Evolutionary conservation across 2,329 filamentous ascomycete genomes (phyloP).

Genomic region (Cryphonectria japonica): DNA sequence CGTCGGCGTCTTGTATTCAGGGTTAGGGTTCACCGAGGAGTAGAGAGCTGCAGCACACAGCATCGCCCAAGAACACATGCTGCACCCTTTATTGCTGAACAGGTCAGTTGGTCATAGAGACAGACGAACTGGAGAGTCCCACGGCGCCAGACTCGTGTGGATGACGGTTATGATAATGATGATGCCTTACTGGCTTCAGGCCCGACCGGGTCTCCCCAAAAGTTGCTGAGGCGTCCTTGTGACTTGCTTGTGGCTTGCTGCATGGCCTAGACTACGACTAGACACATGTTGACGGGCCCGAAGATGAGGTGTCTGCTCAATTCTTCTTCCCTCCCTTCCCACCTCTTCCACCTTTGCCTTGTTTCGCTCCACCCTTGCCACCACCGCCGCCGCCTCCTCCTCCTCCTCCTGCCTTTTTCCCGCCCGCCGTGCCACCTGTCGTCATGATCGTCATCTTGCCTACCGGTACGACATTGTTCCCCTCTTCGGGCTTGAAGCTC

Average conservation of each 20-base stretch:
- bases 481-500: slow-evolving; percentile 78
- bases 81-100: too few relatives aligned
- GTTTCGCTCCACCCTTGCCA: slow-evolving; percentile 41
- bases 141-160: too few relatives aligned
- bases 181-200: not conserved
- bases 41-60: too few relatives aligned
- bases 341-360: slow-evolving; percentile 3
- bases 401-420: slow-evolving; percentile 47
- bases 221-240: not conserved
- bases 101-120: too few relatives aligned
- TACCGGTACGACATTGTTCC: slow-evolving; percentile 79
- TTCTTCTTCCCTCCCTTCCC: slow-evolving; percentile 44
- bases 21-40: too few relatives aligned
- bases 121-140: too few relatives aligned
- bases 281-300: not conserved
- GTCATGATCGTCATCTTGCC: slow-evolving; percentile 81
- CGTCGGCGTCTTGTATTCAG: too few relatives aligned
- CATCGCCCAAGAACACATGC: too few relatives aligned
- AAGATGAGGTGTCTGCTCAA: slow-evolving; percentile 14
- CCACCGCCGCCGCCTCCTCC: slow-evolving; percentile 41
- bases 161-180: too few relatives aligned
- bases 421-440: slow-evolving; percentile 56
- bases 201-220: not conserved
- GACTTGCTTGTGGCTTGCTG: not conserved
- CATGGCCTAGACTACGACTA: not conserved